Base-by-base conservation (phyloP, 768 basidiomycete species). In the Gloeopeniophorella convolvens region DNA sequence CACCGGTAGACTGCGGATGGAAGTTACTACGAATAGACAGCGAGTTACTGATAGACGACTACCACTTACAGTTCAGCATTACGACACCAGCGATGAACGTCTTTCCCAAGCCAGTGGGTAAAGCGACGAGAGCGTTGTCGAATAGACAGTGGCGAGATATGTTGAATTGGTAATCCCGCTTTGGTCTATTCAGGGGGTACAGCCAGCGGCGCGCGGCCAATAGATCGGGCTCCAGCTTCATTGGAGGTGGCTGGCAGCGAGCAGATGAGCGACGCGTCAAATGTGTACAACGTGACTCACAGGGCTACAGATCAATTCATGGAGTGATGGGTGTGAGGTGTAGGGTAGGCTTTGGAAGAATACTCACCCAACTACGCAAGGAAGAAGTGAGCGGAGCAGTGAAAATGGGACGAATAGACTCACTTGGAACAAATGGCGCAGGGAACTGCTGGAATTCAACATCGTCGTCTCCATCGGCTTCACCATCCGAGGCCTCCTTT, bases 31-130 rank as follows among this genome's bases (percentile, higher is more conserved):
- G 32, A 36, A 41, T 21, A 30, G 21, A 21, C 16, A 42, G 20
- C n/a, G 35, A 44, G 6, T 21, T 31, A 24, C 50, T 23, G 20
- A 15, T 32, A 18, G 45, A 34, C 28, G n/a, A 26, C 30, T 43
- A 42, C 24, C 33, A 62, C 77, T 60, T 60, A 91, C 91, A 95
- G 62, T 94, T 95, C 24, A 94, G 69, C 95, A 99, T 97, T 18
- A 99, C 78, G 2, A 90, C 91, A 1, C 95, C 93, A 3, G 96
- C 96, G 52, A 99, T 87, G 61, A 99, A 98, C 0, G 96, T 99
- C 70, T 99, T 99, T 13, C 96, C 96, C 11, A 98, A 71, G 37
- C 96, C 96, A 0, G 96, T 99, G 2, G 96, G 96, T 12, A 99
- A 70, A 0, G 93, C 87, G 24, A 97, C 93, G 7, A 99, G 77